Evolutionary conservation across 768 basidiomycete genomes (phyloP).

Genomic region (Postia placenta): DNA sequence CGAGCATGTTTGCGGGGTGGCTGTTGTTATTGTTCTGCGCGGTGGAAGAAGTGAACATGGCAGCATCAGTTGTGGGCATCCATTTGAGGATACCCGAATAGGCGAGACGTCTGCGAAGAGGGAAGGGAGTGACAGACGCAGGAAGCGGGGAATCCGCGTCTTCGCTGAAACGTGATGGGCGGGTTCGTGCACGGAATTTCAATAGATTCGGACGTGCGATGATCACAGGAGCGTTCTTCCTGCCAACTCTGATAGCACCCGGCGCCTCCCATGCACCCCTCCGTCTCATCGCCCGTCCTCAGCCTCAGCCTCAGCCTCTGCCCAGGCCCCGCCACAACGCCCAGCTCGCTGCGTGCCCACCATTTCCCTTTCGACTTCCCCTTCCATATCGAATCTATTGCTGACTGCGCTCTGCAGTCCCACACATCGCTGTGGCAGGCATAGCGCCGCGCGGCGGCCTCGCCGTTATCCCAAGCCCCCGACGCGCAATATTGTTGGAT

Average conservation of each 20-base stretch:
- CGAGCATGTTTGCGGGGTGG: too few relatives aligned
- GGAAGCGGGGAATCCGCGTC: background rate
- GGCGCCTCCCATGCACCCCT: background rate
- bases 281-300: background rate
- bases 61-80: too few relatives aligned
- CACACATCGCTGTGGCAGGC: background rate
- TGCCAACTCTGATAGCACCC: background rate
- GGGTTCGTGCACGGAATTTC: background rate
- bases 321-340: background rate
- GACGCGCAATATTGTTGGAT: background rate
- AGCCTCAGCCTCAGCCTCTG: background rate
- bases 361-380: background rate
- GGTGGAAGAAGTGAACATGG: too few relatives aligned
- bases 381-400: background rate
- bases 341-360: background rate
- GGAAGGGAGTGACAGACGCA: background rate
- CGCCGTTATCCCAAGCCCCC: too few relatives aligned
- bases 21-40: too few relatives aligned
- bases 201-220: background rate
- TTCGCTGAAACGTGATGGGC: conserved; percentile 1
- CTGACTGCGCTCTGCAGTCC: background rate
- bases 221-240: background rate
- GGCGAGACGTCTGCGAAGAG: too few relatives aligned
- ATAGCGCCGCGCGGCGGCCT: background rate
- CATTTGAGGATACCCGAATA: too few relatives aligned